Base-by-base conservation (phyloP, 2,329 filamentous ascomycete genomes). In the Pestalotiopsis sp. region DNA sequence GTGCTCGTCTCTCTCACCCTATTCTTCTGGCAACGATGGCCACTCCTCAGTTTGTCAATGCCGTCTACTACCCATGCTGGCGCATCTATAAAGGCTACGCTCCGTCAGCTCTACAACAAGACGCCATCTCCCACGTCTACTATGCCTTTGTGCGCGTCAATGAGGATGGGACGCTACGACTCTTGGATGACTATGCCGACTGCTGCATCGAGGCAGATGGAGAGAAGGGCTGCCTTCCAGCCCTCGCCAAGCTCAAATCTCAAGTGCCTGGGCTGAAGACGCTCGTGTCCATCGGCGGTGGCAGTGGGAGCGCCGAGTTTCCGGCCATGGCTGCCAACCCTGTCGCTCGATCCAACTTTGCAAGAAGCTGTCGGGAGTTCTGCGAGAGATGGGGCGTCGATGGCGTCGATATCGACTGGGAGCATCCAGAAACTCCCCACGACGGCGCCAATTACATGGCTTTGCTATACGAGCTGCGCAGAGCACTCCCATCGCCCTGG, bases 381-480 rank as follows among this genome's bases (percentile, higher is more conserved):
- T 86, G 89, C 26, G 84, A 89, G 68, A 77, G 82, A 63, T 87
- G 87, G 73, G 80, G 81, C 1, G 80, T 92, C 11, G 88, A 92
- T 73, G 90, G 90, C 1, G 84, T 91, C 38, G 90, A 92, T 70
- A 85, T 92, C 71, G 89, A 92, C 76, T 92, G 90, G 90, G 90
- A 92, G 72, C 88, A 91, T 68, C 89, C 89, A 1, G 79, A 83
- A 4, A 81, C 85, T 68, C 71, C 80, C 0, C 79, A 83, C 11
- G 80, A 89, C 70, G 89, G 89, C 13, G 73, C 78, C n/a, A 81
- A 90, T 73, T 92, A 87, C 73, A 75, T 91, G 64, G 78, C 80
- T 22, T 81, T 91, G 22, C 82, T 92, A 2, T 79, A 83, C 3
- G 79, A 81, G n/a, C 78, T 90, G 44, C 85, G 90, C 62, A 76